phyloP scores from a whole-genome alignment of 345 rosid species.

The Pistacia integerrima region DNA sequence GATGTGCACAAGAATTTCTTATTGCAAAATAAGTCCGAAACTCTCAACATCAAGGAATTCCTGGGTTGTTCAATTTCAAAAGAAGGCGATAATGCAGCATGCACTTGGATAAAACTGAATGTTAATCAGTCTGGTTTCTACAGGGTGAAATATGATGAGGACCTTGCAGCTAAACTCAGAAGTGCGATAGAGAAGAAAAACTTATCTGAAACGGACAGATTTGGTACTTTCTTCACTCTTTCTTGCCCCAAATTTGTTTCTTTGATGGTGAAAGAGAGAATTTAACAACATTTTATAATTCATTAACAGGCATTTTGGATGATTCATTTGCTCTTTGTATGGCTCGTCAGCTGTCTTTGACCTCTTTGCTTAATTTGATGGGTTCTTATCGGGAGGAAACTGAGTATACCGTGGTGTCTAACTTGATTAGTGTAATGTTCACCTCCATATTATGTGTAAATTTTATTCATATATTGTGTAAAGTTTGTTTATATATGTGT shows the following conservation, averaged over 20 bases:
- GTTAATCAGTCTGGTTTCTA: constrained; percentile 90
- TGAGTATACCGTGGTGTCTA: constrained; percentile 79
- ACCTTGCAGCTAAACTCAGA: constrained; percentile 74
- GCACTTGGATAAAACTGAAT: constrained; percentile 79
- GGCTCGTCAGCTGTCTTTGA: constrained; percentile 83
- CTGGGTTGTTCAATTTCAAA: constrained; percentile 29
- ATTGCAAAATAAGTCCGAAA: constrained; percentile 62
- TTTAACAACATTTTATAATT: constrained; percentile 15
- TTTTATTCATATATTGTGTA: constrained; percentile 8
- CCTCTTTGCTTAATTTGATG: constrained; percentile 80
- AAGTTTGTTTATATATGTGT: not conserved
- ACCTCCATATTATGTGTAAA: constrained; percentile 8
- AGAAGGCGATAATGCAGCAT: constrained; percentile 22
- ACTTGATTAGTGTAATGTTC: constrained; percentile 73
- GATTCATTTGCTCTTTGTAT: constrained; percentile 89
- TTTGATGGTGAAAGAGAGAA: constrained; percentile 12
- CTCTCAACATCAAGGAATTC: constrained; percentile 47
- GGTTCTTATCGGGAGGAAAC: constrained; percentile 76
- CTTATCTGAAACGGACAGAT: constrained; percentile 78
- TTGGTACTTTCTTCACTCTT: constrained; percentile 44
- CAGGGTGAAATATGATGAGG: constrained; percentile 86
- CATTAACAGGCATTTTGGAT: constrained; percentile 77
- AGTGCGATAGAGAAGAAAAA: constrained; percentile 66
- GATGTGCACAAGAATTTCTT: constrained; percentile 64
- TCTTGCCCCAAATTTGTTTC: constrained; percentile 6